phyloP scores from a whole-genome alignment of 495 filamentous ascomycete species.

The Aspergillus bertholletiae region DNA sequence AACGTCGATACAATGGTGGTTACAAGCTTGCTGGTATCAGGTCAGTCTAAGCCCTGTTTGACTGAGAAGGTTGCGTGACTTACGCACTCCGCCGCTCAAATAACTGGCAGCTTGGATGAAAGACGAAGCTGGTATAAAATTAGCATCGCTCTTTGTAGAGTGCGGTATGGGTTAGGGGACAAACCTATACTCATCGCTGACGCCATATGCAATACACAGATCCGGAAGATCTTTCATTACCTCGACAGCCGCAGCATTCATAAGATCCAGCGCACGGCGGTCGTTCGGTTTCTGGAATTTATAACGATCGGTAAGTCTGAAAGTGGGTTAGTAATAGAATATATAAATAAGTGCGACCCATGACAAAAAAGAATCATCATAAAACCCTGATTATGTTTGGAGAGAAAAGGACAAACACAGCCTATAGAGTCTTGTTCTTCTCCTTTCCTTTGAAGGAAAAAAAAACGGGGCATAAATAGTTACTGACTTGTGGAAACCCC shows the following conservation, averaged over 20 bases:
- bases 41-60: background rate
- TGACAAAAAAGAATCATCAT: background rate
- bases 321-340: conserved; percentile 3
- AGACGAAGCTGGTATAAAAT: conserved; percentile 68
- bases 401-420: background rate
- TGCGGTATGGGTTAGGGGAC: background rate
- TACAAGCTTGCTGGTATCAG: conserved; percentile 68
- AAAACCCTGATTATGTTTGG: too few species aligned
- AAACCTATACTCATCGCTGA: conserved; percentile 91
- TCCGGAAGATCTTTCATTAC: conserved; percentile 85
- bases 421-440: too few species aligned
- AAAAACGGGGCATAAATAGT: background rate
- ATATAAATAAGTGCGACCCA: background rate
- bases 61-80: conserved; percentile 14
- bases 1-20: conserved; percentile 90
- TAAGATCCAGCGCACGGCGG: conserved; percentile 77
- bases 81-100: conserved; percentile 87
- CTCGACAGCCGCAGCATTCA: conserved; percentile 85
- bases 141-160: background rate
- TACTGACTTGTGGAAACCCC: conserved; percentile 85
- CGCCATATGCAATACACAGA: conserved; percentile 81
- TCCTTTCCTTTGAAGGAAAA: background rate
- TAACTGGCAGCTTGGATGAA: conserved; percentile 72
- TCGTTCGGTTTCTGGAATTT: conserved; percentile 91
- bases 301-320: conserved; percentile 76